Base-by-base conservation (phyloP, 495 filamentous ascomycete species). In the Hyaloscypha finlandica region DNA sequence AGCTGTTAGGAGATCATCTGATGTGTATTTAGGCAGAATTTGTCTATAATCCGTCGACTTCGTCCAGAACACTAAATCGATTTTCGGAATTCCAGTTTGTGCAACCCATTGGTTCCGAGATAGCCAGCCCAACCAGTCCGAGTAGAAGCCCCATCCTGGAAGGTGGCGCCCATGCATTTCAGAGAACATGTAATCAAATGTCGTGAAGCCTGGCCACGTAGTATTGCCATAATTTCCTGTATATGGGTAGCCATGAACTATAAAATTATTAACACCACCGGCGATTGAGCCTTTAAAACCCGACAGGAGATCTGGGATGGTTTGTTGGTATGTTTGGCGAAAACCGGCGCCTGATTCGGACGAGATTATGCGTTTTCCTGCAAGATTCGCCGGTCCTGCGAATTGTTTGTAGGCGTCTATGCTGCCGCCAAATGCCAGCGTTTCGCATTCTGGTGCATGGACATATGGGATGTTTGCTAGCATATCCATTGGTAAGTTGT, bases 401-500 rank as follows among this genome's bases (percentile, higher is more conserved):
- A 81, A 83, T 68, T 84, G 81, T 1, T 77, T 74, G 59, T 83
- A 84, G 1, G 68, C 72, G 61, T 84, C 83, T 61, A 61, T 62
- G 39, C 8, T 19, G 54, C 53, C 19, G 4, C 8, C 22, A 62
- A 82, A 82, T 32, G 70, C 73, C 1, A 84, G 75, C 11, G 77
- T 78, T 74, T 85, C 83, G 22, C 76, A 76, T 67, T 85, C 83
- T 0, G 83, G 82, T 6, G 75, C 80, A 51, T 81, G 73, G 16
- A 83, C 76, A 33, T 73, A 61, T 0, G 80, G 76, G 9, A 84
- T 75, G 12, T 11, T 55, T 25, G 73, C 67, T 71, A 77, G 70
- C 78, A 82, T 80, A 63, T 84, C 78, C 42, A 85, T 72, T 0
- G 79, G 79, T 45, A 83, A 61, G 48, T 84, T 83, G 69, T 85